Conservation (phyloP, 192 early-diverging fungal genomes). For the Entrophospora sp. region DNA sequence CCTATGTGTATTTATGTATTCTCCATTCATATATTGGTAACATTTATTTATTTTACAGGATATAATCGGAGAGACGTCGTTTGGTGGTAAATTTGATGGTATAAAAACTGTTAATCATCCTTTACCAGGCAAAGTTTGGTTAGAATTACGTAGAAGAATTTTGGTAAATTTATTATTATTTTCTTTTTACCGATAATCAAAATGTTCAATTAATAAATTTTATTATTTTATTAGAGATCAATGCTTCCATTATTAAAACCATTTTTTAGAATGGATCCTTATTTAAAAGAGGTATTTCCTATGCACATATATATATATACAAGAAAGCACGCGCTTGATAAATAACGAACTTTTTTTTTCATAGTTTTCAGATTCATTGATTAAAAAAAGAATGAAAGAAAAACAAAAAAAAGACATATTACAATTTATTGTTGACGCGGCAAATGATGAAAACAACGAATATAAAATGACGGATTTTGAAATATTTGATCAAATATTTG, state of each 20-base stretch:
- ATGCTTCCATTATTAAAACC: conserved; percentile 1
- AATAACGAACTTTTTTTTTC: background rate
- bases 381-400: background rate
- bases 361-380: background rate
- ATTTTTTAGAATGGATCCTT: background rate
- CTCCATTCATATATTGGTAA: background rate
- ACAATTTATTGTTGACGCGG: conserved; percentile 27
- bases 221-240: background rate
- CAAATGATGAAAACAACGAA: conserved; percentile 7
- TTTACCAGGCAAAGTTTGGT: conserved; percentile 25
- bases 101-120: conserved; percentile 38
- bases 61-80: conserved; percentile 43
- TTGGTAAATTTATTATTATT: background rate
- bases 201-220: background rate
- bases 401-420: conserved; percentile 25
- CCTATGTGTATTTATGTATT: background rate
- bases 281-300: background rate
- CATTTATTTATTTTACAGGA: conserved; percentile 28
- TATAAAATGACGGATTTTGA: conserved; percentile 20
- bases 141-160: conserved; percentile 11
- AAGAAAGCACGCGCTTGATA: too few relatives aligned
- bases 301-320: too few relatives aligned
- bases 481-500: conserved; percentile 19
- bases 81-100: conserved; percentile 43
- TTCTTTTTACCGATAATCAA: background rate